phyloP scores from a whole-genome alignment of 495 filamentous ascomycete genomes.

The Xanthoparmelia taractica region DNA sequence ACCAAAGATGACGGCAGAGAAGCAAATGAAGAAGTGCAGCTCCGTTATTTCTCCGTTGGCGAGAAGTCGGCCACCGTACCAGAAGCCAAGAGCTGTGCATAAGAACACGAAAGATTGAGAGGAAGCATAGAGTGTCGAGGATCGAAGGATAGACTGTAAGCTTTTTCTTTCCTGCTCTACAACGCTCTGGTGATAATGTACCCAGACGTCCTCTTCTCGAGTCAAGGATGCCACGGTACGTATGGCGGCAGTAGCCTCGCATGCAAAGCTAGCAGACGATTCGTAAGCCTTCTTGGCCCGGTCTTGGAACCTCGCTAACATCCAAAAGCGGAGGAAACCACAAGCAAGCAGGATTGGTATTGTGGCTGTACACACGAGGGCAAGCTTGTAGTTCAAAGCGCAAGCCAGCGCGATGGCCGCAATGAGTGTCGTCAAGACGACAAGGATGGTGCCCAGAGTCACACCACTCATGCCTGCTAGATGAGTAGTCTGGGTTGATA shows the following conservation, averaged over 20 bases:
- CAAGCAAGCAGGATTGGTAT: constrained; percentile 71
- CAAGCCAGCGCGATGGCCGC: constrained; percentile 58
- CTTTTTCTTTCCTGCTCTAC: constrained; percentile 52
- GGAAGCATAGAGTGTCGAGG: constrained; percentile 66
- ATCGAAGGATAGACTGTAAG: constrained; percentile 56
- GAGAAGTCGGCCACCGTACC: constrained; percentile 82
- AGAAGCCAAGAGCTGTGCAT: constrained; percentile 83
- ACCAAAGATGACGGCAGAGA: constrained; percentile 70
- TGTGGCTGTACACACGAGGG: constrained; percentile 70
- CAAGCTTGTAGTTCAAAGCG: constrained; percentile 82
- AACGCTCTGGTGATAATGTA: constrained; percentile 62
- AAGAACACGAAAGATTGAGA: constrained; percentile 77
- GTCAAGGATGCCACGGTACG: constrained; percentile 89
- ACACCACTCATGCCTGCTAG: constrained; percentile 73
- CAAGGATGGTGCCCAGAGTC: constrained; percentile 73
- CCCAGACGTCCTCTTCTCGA: constrained; percentile 70
- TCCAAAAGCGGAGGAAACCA: constrained; percentile 80
- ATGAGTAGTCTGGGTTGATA: constrained; percentile 79
- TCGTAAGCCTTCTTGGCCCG: constrained; percentile 65
- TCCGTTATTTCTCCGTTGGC: constrained; percentile 59
- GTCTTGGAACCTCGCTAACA: constrained; percentile 67
- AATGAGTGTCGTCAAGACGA: constrained; percentile 64
- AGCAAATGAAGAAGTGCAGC: constrained; percentile 82
- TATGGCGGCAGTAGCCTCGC: constrained; percentile 84
- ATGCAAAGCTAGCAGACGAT: constrained; percentile 71